Conservation (phyloP, 2,329 filamentous ascomycete genomes). For the Thelonectria blattea region DNA sequence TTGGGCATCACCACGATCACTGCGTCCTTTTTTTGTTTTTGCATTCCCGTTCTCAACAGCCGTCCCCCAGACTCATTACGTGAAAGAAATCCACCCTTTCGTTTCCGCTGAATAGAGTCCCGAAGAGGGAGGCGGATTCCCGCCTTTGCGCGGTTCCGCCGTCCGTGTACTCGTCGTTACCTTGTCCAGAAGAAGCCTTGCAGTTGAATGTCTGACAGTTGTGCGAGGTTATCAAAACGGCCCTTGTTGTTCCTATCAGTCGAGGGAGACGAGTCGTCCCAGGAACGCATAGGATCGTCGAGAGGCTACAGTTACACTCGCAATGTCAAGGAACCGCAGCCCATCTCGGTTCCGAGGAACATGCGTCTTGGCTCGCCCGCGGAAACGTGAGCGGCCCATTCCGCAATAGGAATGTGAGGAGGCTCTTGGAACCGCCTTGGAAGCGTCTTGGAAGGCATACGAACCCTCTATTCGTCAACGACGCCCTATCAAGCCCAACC, state of each 20-base stretch:
- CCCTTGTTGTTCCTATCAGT: no score
- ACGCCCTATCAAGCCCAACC: background rate
- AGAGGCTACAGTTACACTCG: no score
- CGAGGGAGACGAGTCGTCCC: no score
- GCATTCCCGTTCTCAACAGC: background rate
- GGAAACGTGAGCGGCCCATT: conserved; percentile 11
- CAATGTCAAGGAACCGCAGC: background rate
- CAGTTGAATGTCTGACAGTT: no score
- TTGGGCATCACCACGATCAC: background rate
- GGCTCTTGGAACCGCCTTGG: conserved; percentile 31
- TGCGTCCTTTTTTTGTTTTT: background rate
- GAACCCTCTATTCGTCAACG: background rate
- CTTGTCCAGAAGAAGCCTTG: no score
- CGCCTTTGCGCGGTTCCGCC: no score
- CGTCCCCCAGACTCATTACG: background rate
- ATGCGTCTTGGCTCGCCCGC: background rate
- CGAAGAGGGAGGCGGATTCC: no score
- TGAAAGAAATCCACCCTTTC: background rate
- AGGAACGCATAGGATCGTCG: no score
- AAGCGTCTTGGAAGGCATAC: background rate
- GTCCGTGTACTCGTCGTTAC: no score
- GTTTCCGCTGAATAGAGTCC: background rate
- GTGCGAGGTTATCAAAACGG: no score
- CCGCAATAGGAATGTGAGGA: conserved; percentile 30
- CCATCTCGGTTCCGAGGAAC: background rate